A percentile compares a stretch with the other conserved stretches of the same genome.
phyloP scores from a whole-genome alignment of 1,284 basidiomycete species.

The Trichosporon coremiiforme region DNA sequence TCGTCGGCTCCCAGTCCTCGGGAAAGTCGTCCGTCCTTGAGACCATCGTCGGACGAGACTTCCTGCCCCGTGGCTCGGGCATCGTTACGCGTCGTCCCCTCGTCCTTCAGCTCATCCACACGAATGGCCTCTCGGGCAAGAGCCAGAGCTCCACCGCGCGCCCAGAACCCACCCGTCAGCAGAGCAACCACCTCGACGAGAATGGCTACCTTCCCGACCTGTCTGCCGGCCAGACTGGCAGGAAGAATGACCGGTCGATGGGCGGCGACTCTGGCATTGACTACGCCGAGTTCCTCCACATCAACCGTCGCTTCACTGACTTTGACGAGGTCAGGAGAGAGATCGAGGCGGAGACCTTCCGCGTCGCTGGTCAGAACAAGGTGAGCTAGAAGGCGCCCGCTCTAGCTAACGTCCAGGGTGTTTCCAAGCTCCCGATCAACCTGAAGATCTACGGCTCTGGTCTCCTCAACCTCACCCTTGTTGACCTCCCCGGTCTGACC shows the following conservation, averaged over 20 bases:
- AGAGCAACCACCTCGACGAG: slow-evolving; percentile 24
- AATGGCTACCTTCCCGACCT: slow-evolving; percentile 50
- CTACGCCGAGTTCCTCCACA: slow-evolving; percentile 96
- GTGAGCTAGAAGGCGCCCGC: slow-evolving; percentile 32
- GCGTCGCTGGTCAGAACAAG: slow-evolving; percentile 98
- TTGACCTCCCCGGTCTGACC: slow-evolving; percentile 94
- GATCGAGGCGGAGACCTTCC: slow-evolving; percentile 96
- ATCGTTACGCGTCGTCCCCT: slow-evolving; percentile 96
- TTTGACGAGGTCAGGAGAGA: slow-evolving; percentile 92
- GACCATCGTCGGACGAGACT: slow-evolving; percentile 89
- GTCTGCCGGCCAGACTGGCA: slow-evolving; percentile 35
- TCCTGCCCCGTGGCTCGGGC: slow-evolving; percentile 73
- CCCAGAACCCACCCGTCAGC: not conserved
- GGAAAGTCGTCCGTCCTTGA: slow-evolving; percentile 63
- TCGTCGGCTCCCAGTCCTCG: slow-evolving; percentile 59
- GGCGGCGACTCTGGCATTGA: slow-evolving; percentile 62
- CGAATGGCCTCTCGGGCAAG: slow-evolving; percentile 57
- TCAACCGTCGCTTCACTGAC: slow-evolving; percentile 94
- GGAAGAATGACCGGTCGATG: slow-evolving; percentile 35
- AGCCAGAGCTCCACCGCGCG: not conserved
- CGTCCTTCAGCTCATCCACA: slow-evolving; percentile 93
- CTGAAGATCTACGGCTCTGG: slow-evolving; percentile 93
- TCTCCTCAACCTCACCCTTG: slow-evolving; percentile 91
- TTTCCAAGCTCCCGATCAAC: slow-evolving; percentile 92
- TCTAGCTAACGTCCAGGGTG: slow-evolving; percentile 60